phyloP scores from a whole-genome alignment of 306 rosid genomes.

The Benincasa hispida region DNA sequence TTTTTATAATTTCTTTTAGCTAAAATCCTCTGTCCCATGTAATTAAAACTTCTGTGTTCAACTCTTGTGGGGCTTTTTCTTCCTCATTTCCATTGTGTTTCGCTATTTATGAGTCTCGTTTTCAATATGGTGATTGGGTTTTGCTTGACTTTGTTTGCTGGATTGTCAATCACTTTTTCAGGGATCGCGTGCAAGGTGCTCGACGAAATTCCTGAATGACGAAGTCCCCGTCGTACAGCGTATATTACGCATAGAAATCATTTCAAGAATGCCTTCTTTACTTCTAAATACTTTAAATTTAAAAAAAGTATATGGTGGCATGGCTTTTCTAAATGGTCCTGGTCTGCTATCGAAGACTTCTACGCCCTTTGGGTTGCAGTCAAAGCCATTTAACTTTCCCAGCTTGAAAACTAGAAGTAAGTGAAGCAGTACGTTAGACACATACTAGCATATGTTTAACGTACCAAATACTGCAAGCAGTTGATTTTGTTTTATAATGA shows the following conservation, averaged over 20 bases:
- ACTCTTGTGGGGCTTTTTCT: background rate
- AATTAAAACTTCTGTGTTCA: background rate
- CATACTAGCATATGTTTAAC: background rate
- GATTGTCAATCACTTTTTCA: background rate
- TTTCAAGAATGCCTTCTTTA: background rate
- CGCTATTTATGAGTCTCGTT: background rate
- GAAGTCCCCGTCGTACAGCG: background rate
- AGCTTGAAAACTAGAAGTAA: slow-evolving; percentile 34
- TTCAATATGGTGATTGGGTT: background rate
- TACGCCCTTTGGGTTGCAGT: slow-evolving; percentile 25
- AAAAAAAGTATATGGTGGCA: background rate
- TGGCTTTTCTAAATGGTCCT: slow-evolving; percentile 31
- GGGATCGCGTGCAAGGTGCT: slow-evolving; percentile 24
- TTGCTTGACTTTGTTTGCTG: background rate
- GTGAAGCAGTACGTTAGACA: slow-evolving; percentile 3
- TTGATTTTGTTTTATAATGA: background rate
- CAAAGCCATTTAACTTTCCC: slow-evolving; percentile 21
- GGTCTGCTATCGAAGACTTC: slow-evolving; percentile 24
- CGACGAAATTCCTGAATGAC: slow-evolving; percentile 24
- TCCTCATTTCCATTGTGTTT: background rate
- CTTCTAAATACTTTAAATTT: background rate
- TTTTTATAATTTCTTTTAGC: background rate
- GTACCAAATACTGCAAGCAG: background rate
- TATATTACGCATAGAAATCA: background rate
- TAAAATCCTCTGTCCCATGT: background rate